Evolutionary conservation across 2,329 filamentous ascomycete genomes (phyloP), one percentile per base, ranked within the genome.

Genomic region (Stenocarpella maydis): DNA sequence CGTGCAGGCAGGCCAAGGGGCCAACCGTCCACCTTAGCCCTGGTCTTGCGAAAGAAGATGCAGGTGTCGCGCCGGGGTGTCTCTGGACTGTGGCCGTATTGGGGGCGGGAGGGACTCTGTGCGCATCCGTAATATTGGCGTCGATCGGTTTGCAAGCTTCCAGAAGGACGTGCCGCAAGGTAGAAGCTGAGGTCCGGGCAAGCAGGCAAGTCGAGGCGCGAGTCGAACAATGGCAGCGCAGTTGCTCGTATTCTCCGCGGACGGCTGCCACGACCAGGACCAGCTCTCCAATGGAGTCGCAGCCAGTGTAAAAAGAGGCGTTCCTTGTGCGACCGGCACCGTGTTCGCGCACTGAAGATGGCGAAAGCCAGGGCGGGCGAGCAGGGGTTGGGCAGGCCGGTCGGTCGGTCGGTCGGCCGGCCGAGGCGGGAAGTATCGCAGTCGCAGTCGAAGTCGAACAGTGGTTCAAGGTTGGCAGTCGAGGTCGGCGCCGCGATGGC

Each of bases 241-340:
- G 65, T 72, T 72, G 72, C 76, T 80, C 79, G 79, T 80, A 80
- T 80, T 77, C 71, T 74, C 74, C 74, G 72, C 65, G 69, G 65
- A 67, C 65, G 65, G 67, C 69, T 72, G 73, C 73, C 69, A 74
- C 71, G 72, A 71, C 63, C 65, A 71, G 58, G 45, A 55, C 45
- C n/a, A 37, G 55, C 43, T 72, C 73, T 75, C 76, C 77, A 79
- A 80, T 80, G 74, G 75, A 74, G 71, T 75, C 73, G 73, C 71
- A 69, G 47, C 75, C 74, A 76, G 72, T 74, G 75, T 71, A 58
- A 72, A 73, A 63, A 73, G 74, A 73, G 75, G 75, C 76, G 75
- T 74, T 74, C 68, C 73, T 74, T 76, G 78, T 81, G 75, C 73
- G 72, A 80, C 77, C 71, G 72, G 68, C 67, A 72, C 67, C 64